Conservation (phyloP, 768 basidiomycete species). For the Russula olivacea region DNA sequence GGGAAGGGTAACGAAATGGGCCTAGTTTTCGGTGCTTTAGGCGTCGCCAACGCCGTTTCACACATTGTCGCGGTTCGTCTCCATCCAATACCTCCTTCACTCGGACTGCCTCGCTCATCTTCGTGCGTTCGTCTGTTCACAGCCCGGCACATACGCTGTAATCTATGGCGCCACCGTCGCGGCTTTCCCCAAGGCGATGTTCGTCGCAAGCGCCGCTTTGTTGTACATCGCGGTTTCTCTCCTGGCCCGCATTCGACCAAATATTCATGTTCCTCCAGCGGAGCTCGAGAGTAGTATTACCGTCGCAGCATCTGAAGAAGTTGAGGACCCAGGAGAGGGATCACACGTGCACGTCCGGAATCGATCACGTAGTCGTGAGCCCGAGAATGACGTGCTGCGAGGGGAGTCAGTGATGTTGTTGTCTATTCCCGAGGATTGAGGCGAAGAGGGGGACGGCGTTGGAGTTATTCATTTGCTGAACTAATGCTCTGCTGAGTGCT, state of each 20-base stretch:
- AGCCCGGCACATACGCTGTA: slow-evolving; percentile 25
- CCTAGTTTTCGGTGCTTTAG: slow-evolving; percentile 25
- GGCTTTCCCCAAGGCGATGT: slow-evolving; percentile 23
- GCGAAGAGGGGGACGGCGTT: background rate
- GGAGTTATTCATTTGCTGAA: background rate
- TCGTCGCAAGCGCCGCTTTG: slow-evolving; percentile 20
- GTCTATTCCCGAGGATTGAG: slow-evolving; percentile 15
- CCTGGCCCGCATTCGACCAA: slow-evolving; percentile 22
- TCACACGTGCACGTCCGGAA: background rate
- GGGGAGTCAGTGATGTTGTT: background rate
- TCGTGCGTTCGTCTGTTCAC: background rate
- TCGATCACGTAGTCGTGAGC: background rate
- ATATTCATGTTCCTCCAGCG: slow-evolving; percentile 16
- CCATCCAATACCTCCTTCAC: background rate
- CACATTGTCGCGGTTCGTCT: slow-evolving; percentile 24
- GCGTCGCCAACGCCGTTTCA: slow-evolving; percentile 22
- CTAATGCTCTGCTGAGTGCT: no score
- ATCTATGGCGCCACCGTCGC: slow-evolving; percentile 24
- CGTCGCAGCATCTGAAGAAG: background rate
- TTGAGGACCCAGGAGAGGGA: background rate
- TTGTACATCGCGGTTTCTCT: slow-evolving; percentile 20
- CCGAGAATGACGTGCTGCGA: background rate
- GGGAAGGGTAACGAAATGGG: slow-evolving; percentile 25
- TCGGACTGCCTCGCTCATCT: background rate
- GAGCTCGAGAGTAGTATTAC: slow-evolving; percentile 7